Evolutionary conservation across 331 rosid genomes (phyloP), one percentile per base, ranked within the genome.

Genomic region (Malus hybrid): DNA sequence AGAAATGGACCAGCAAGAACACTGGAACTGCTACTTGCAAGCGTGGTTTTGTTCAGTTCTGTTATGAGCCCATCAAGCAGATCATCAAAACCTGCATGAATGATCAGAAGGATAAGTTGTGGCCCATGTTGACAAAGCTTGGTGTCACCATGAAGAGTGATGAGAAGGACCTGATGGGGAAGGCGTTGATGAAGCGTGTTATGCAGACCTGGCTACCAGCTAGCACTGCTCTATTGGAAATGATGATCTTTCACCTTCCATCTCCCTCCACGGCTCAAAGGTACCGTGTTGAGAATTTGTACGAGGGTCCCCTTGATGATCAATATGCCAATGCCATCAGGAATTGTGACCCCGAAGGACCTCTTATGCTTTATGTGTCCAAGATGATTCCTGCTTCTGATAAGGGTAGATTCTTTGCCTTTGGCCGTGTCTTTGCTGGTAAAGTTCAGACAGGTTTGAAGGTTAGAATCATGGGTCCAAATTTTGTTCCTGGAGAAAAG

Each of bases 131-230:
- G 79, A 70, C 78, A 66, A 93, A 91, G 78, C 90, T 93, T 2
- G 91, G 93, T 1, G 89, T 89, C 39, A 79, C 76, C 77, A 87
- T 91, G 93, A 91, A 93, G 78, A 65, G 91, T 16, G 96, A 93
- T 0, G 98, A 93, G 53, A 93, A 89, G 77, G 98, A 91, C 6
- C 75, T 91, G 60, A 84, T 88, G 93, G 92, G 96, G 1, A 93
- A 93, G 78, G 79, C 90, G 3, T 68, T 91, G 87, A 91, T 91
- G 97, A 91, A 93, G 78, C 87, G 97, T 66, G 98, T 91, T 46
- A 91, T 93, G 98, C 97, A 91, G 81, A 93, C 93, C 10, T 93
- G 97, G 98, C 90, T 90, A 5, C 97, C 96, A 46, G 97, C 98
- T 4, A 85, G 91, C 30, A 81, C 0, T 33, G 97, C 97, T 2